phyloP scores from a whole-genome alignment of 345 rosid genomes.

The Salix brachista region DNA sequence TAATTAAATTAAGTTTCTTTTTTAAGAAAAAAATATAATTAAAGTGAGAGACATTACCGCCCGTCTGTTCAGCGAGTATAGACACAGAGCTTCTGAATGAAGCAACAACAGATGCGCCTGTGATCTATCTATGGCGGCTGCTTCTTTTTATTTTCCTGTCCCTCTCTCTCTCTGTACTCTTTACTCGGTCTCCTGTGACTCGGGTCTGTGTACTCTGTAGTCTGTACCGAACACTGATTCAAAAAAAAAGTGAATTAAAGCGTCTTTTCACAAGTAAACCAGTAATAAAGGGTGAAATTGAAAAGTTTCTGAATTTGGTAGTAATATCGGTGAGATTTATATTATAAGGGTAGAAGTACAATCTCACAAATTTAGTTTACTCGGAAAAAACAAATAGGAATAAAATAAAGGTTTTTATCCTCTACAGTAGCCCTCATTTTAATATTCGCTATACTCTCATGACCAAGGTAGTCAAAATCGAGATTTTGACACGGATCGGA shows the following conservation, averaged over 20 bases:
- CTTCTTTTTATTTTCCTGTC: not conserved
- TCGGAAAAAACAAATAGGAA: not conserved
- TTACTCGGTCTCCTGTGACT: too few species aligned
- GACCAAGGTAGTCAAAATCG: too few species aligned
- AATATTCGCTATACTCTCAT: too few species aligned
- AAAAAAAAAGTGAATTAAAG: not conserved
- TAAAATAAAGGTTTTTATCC: constrained; percentile 12
- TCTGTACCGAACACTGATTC: not conserved
- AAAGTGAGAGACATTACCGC: constrained; percentile 22
- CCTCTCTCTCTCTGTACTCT: not conserved
- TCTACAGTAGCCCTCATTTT: not conserved
- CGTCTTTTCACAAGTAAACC: too few species aligned
- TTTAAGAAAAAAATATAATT: not conserved
- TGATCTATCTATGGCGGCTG: constrained; percentile 21
- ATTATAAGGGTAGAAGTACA: not conserved
- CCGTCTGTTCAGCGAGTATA: constrained; percentile 5
- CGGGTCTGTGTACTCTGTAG: not conserved
- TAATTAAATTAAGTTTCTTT: not conserved
- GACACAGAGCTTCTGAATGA: constrained; percentile 34
- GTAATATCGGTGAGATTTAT: not conserved
- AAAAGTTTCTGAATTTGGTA: not conserved
- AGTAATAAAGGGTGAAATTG: not conserved
- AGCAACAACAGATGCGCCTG: constrained; percentile 13
- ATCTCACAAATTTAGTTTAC: not conserved
- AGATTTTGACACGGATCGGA: too few species aligned